phyloP scores from a whole-genome alignment of 2,329 filamentous ascomycete species.

The Apiospora koreana region DNA sequence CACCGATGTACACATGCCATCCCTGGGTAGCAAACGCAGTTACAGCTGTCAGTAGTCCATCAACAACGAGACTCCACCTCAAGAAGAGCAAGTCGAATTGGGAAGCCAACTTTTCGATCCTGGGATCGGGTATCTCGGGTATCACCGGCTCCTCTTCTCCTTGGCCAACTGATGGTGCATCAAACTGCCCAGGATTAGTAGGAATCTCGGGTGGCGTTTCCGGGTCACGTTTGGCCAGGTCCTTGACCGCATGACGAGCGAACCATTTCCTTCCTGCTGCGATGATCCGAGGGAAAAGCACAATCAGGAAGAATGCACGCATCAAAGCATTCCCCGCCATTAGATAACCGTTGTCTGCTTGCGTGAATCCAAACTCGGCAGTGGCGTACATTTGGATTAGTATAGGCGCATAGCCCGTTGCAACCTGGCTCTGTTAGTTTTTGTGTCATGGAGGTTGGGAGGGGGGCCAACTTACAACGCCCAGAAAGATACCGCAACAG shows the following conservation, averaged over 20 bases:
- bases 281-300: slow-evolving; percentile 52
- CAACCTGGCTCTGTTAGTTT: slow-evolving; percentile 43
- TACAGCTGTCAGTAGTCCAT: slow-evolving; percentile 64
- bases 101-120: slow-evolving; percentile 45
- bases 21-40: slow-evolving; percentile 61
- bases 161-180: neutral
- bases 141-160: neutral
- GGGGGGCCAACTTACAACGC: slow-evolving; percentile 48
- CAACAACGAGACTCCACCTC: slow-evolving; percentile 64
- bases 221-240: neutral
- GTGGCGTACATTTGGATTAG: slow-evolving; percentile 60
- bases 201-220: neutral
- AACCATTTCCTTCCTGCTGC: slow-evolving; percentile 38
- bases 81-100: slow-evolving; percentile 69
- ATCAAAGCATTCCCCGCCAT: slow-evolving; percentile 54
- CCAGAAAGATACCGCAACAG: slow-evolving; percentile 66
- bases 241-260: slow-evolving; percentile 13
- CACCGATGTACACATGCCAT: slow-evolving; percentile 69
- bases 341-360: slow-evolving; percentile 52
- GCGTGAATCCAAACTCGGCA: slow-evolving; percentile 50
- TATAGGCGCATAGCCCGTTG: slow-evolving; percentile 67
- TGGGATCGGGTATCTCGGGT: slow-evolving; percentile 20
- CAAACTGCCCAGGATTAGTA: neutral
- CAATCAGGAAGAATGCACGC: slow-evolving; percentile 52
- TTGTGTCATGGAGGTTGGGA: neutral